A percentile compares a stretch with the other conserved stretches of the same genome.
Conservation (phyloP, 176 grass and related monocot species). For the Oryza rufipogon region DNA sequence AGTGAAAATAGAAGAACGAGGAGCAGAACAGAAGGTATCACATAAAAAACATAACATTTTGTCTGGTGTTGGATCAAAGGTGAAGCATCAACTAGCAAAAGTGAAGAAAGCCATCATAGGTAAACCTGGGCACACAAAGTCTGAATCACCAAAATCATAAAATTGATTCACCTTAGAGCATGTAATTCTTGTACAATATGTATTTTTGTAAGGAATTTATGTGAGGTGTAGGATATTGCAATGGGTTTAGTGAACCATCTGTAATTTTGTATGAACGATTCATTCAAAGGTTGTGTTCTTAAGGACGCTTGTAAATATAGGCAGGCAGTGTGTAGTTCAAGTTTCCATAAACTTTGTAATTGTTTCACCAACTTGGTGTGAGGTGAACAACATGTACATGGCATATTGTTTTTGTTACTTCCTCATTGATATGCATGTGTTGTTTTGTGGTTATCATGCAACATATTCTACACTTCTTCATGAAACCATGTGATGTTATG, state of each 20-base stretch:
- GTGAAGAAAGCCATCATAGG: slow-evolving; percentile 88
- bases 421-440: background rate
- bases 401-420: slow-evolving; percentile 5
- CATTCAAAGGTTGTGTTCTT: slow-evolving; percentile 21
- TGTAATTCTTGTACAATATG: slow-evolving; percentile 50
- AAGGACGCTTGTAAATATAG: slow-evolving; percentile 49
- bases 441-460: slow-evolving; percentile 18
- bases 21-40: slow-evolving; percentile 49
- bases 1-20: slow-evolving; percentile 53
- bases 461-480: background rate
- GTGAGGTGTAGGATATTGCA: slow-evolving; percentile 19
- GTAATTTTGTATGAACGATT: background rate
- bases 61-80: slow-evolving; percentile 87
- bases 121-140: slow-evolving; percentile 68
- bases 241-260: slow-evolving; percentile 27
- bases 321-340: slow-evolving; percentile 35
- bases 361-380: slow-evolving; percentile 18
- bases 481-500: background rate
- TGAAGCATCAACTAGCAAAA: slow-evolving; percentile 84
- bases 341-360: slow-evolving; percentile 15
- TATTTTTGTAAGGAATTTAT: slow-evolving; percentile 45
- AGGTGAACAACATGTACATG: slow-evolving; percentile 15
- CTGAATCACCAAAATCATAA: slow-evolving; percentile 54
- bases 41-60: slow-evolving; percentile 77
- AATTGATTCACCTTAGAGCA: slow-evolving; percentile 37